Conservation (phyloP, 2,329 filamentous ascomycete genomes). For the Fusarium sp. region DNA sequence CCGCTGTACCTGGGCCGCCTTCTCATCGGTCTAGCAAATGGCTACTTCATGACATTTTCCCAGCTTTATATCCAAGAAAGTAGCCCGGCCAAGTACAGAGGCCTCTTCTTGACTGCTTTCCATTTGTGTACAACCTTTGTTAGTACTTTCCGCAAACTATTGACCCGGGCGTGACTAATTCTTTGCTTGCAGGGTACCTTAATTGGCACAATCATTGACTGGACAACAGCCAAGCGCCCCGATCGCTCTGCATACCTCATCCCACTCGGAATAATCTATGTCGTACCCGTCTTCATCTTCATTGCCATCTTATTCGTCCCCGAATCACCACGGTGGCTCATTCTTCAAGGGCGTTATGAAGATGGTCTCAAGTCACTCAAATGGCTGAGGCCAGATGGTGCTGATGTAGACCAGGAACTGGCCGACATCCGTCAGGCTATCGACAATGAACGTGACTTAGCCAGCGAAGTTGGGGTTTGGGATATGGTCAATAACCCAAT, state of each 20-base stretch:
- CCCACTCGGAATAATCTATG: slow-evolving; percentile 41
- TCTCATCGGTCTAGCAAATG: slow-evolving; percentile 42
- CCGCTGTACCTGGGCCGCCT: slow-evolving; percentile 37
- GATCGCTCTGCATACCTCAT: slow-evolving; percentile 44
- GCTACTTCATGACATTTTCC: slow-evolving; percentile 46
- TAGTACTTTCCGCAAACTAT: background rate
- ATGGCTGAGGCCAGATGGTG: slow-evolving; percentile 30
- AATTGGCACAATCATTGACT: slow-evolving; percentile 43
- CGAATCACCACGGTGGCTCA: slow-evolving; percentile 44
- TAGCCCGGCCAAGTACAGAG: slow-evolving; percentile 44
- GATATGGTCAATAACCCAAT: slow-evolving; percentile 43
- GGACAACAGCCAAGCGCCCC: slow-evolving; percentile 40
- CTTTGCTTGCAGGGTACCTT: slow-evolving; percentile 28
- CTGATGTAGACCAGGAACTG: slow-evolving; percentile 31
- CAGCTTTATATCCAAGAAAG: slow-evolving; percentile 45
- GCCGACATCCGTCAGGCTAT: slow-evolving; percentile 37
- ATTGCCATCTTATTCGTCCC: slow-evolving; percentile 37
- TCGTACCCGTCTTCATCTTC: slow-evolving; percentile 33
- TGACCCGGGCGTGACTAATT: background rate
- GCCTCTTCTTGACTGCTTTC: slow-evolving; percentile 41
- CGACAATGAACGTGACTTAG: slow-evolving; percentile 23
- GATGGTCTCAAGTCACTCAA: slow-evolving; percentile 35
- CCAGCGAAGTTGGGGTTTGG: slow-evolving; percentile 27
- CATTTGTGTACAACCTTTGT: slow-evolving; percentile 45
- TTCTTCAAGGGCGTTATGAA: slow-evolving; percentile 39